These are phyloP conservation scores for Radiomyces spectabilis DNA, from an alignment of 192 early-diverging fungal genomes.

Conservation along the genomic window DNA sequence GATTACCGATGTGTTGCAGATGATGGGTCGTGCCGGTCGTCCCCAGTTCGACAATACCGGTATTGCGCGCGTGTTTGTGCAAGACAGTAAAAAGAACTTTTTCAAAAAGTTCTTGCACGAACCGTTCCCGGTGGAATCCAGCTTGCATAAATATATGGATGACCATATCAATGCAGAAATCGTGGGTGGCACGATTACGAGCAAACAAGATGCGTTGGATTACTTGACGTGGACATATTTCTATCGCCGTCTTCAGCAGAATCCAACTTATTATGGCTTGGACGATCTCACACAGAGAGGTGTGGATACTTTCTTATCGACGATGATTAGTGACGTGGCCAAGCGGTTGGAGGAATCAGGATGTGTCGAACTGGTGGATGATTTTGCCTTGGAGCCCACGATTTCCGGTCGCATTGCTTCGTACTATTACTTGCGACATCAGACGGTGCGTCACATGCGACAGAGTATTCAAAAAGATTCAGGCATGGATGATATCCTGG, in stretches of 20 bases:
- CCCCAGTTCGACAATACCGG: slow-evolving; percentile 95
- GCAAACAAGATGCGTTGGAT: slow-evolving; percentile 91
- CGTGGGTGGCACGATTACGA: slow-evolving; percentile 75
- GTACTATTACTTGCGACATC: slow-evolving; percentile 86
- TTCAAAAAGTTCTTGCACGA: slow-evolving; percentile 98
- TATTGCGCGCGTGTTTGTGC: slow-evolving; percentile 88
- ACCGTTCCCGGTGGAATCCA: slow-evolving; percentile 87
- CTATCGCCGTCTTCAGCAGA: slow-evolving; percentile 84
- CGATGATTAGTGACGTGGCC: slow-evolving; percentile 69
- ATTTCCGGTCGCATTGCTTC: slow-evolving; percentile 78
- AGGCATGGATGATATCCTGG: slow-evolving; percentile 56
- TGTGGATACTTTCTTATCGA: slow-evolving; percentile 71
- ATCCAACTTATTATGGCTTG: slow-evolving; percentile 94
- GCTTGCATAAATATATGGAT: slow-evolving; percentile 62
- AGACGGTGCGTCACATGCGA: slow-evolving; percentile 66
- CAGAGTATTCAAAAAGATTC: slow-evolving; percentile 43
- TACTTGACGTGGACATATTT: slow-evolving; percentile 97
- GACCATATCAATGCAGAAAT: slow-evolving; percentile 97
- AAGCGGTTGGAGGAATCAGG: slow-evolving; percentile 56
- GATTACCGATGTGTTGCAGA: slow-evolving; percentile 96
- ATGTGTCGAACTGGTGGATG: slow-evolving; percentile 66
- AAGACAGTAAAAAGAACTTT: slow-evolving; percentile 96
- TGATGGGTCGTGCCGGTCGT: slow-evolving; percentile 97
- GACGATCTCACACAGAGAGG: slow-evolving; percentile 61
- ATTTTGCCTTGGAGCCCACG: slow-evolving; percentile 63